Percentiles rank a stretch among this genome's conserved stretches.
Conservation (phyloP, 2,329 filamentous ascomycete species). For the Ophiocordyceps sinensis region DNA sequence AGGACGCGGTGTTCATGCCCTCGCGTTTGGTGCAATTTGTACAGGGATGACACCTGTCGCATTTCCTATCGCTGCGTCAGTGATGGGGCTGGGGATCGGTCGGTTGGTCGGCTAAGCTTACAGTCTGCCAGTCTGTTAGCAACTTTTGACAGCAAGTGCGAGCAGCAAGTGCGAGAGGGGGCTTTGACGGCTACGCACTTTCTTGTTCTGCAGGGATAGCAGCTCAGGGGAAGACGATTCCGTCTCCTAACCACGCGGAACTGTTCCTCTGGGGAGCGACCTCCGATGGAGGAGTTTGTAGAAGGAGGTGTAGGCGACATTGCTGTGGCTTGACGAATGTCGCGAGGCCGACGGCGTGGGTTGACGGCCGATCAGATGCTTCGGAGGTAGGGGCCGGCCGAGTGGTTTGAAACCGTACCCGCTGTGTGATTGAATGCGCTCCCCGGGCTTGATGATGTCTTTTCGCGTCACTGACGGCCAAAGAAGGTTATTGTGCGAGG, state of each 20-base stretch:
- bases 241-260: constrained; percentile 82
- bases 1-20: constrained; percentile 64
- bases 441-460: background rate
- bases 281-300: constrained; percentile 60
- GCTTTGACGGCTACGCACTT: constrained; percentile 43
- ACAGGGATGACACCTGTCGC: constrained; percentile 80
- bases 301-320: constrained; percentile 71
- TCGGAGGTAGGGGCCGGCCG: background rate
- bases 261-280: constrained; percentile 70
- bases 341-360: background rate
- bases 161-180: background rate
- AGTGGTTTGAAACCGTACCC: background rate
- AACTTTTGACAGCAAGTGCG: constrained; percentile 2
- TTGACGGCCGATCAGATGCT: background rate
- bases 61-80: constrained; percentile 47
- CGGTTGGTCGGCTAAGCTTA: constrained; percentile 8
- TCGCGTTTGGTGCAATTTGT: constrained; percentile 91
- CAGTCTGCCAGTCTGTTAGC: constrained; percentile 19
- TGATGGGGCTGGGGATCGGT: background rate
- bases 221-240: constrained; percentile 84
- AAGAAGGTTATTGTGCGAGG: too few species aligned
- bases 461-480: background rate
- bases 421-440: background rate
- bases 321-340: constrained; percentile 6
- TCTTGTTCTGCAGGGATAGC: constrained; percentile 77